These are phyloP conservation scores for Acanthamoeba rhysodes DNA, from an alignment of 208 protist genomes.

Conservation along the genomic window DNA sequence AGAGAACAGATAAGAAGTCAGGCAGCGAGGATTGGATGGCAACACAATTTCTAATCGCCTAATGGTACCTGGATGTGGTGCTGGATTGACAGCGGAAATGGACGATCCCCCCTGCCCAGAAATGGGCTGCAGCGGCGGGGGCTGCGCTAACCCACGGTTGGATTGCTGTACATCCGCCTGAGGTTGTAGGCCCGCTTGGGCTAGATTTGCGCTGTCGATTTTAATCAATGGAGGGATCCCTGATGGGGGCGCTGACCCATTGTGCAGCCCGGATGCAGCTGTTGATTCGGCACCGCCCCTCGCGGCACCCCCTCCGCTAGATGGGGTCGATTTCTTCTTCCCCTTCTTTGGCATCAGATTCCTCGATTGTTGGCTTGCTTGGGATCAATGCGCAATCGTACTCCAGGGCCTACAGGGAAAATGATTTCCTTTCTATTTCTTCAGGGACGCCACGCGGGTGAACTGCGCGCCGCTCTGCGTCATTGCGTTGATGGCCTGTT, in stretches of 20 bases:
- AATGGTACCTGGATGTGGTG: neutral
- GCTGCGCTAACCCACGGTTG: neutral
- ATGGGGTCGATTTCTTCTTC: constrained; percentile 55
- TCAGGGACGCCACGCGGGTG: neutral
- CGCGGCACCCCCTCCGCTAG: neutral
- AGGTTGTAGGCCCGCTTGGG: neutral
- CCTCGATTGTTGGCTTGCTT: neutral
- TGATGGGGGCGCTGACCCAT: neutral
- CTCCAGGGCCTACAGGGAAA: neutral
- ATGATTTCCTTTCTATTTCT: neutral
- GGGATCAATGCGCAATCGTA: neutral
- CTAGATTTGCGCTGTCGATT: neutral
- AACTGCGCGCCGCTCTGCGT: neutral
- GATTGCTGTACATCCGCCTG: neutral
- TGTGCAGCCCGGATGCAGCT: neutral
- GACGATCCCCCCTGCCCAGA: neutral
- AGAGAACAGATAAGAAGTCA: neutral
- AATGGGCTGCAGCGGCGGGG: constrained; percentile 15
- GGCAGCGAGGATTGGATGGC: neutral
- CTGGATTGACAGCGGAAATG: neutral
- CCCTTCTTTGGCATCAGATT: constrained; percentile 42
- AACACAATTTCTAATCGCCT: neutral
- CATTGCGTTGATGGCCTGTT: neutral
- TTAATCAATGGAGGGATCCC: constrained; percentile 17
- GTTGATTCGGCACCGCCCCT: neutral